Evolutionary conservation across 371 early-diverging fungal species (phyloP).

Genomic region (Mucor lusitanicus): DNA sequence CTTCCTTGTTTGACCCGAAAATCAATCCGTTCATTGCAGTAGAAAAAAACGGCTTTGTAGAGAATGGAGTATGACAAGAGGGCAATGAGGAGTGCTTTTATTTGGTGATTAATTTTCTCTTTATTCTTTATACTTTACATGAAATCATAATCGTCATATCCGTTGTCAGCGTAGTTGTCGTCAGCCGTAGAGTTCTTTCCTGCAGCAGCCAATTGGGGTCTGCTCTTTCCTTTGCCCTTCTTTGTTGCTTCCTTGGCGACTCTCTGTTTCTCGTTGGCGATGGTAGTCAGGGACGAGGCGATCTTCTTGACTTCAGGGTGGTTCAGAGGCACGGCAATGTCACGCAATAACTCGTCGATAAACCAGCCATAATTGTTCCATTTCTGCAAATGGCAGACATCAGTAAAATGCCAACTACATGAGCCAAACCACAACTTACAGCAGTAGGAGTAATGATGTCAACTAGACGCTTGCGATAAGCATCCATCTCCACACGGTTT

Average conservation of each 20-base stretch:
- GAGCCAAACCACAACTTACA: constrained; percentile 41
- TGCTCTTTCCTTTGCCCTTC: constrained; percentile 67
- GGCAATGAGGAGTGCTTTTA: neutral
- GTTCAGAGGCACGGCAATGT: constrained; percentile 75
- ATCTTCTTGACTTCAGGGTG: constrained; percentile 84
- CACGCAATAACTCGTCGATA: constrained; percentile 79
- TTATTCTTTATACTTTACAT: constrained; percentile 58
- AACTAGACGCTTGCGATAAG: constrained; percentile 69
- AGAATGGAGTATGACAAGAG: neutral
- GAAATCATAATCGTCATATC: constrained; percentile 78
- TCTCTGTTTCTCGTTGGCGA: constrained; percentile 92
- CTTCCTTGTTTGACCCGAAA: neutral
- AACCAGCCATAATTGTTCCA: constrained; percentile 62
- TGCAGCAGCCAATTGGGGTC: constrained; percentile 57
- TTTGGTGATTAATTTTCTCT: neutral
- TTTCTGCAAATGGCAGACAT: constrained; percentile 30
- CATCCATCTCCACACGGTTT: constrained; percentile 83
- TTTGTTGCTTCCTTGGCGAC: constrained; percentile 71
- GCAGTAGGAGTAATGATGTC: constrained; percentile 71
- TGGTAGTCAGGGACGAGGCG: constrained; percentile 71
- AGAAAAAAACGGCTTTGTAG: neutral
- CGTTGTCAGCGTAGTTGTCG: constrained; percentile 40
- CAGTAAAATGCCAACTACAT: neutral
- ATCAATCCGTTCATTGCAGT: neutral
- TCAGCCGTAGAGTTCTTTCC: constrained; percentile 50